These are phyloP conservation scores for Xylariaceae sp. DNA, from an alignment of 2,329 filamentous ascomycete species.

Conservation along the genomic window DNA sequence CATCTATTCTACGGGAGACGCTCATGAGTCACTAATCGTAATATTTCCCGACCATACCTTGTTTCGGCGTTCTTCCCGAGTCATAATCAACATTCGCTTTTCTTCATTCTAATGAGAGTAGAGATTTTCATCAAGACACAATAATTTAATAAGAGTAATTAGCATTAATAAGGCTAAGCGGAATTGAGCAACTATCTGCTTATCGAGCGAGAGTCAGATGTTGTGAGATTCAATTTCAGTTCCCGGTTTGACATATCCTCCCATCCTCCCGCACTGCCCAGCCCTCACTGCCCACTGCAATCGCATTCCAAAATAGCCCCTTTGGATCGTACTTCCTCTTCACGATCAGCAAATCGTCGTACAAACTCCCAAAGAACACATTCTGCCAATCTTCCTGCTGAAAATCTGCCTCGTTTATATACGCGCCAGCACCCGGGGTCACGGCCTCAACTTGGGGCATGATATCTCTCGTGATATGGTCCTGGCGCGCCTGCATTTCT, in stretches of 20 bases:
- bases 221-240: neutral
- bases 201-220: neutral
- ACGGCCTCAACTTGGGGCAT: neutral
- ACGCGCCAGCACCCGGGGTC: neutral
- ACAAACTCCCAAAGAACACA: neutral
- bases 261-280: conserved; percentile 3
- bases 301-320: conserved; percentile 1
- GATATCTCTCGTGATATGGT: neutral
- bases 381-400: neutral
- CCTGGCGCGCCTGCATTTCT: neutral
- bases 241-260: neutral
- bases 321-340: conserved; percentile 25
- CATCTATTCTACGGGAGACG: too few species aligned
- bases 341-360: neutral
- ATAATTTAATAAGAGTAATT: too few species aligned
- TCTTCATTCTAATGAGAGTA: too few species aligned
- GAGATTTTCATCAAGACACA: too few species aligned
- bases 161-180: too few species aligned
- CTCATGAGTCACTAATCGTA: too few species aligned
- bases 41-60: too few species aligned
- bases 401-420: neutral
- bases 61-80: too few species aligned
- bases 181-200: too few species aligned
- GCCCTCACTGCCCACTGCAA: conserved; percentile 5
- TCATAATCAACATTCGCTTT: too few species aligned